A percentile compares a stretch with the other conserved stretches of the same genome.
Evolutionary conservation across 495 filamentous ascomycete genomes (phyloP).

Genomic region (Xylona heveae): DNA sequence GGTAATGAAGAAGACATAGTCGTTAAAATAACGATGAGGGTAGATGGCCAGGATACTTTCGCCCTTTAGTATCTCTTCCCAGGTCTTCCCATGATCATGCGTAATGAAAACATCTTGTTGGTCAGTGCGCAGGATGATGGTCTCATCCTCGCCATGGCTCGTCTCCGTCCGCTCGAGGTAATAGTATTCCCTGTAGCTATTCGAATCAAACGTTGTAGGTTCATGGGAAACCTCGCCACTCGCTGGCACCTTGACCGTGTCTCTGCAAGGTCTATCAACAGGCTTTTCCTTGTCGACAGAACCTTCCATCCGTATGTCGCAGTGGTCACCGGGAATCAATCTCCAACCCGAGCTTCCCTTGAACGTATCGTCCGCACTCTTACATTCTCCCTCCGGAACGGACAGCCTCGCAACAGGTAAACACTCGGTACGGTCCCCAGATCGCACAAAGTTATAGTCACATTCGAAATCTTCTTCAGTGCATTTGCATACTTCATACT

Average conservation of each 20-base stretch:
- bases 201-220: slow-evolving; percentile 32
- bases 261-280: slow-evolving; percentile 32
- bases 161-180: slow-evolving; percentile 67
- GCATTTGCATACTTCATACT: slow-evolving; percentile 56
- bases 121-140: slow-evolving; percentile 57
- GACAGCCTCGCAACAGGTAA: slow-evolving; percentile 28
- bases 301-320: slow-evolving; percentile 34
- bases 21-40: slow-evolving; percentile 57
- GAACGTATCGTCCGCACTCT: slow-evolving; percentile 42
- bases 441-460: slow-evolving; percentile 63
- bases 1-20: slow-evolving; percentile 72
- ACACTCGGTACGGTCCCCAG: slow-evolving; percentile 43
- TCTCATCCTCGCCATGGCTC: slow-evolving; percentile 48
- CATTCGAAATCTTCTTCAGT: slow-evolving; percentile 75
- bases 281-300: slow-evolving; percentile 33
- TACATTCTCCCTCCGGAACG: slow-evolving; percentile 40
- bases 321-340: slow-evolving; percentile 78
- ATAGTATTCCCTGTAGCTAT: slow-evolving; percentile 36
- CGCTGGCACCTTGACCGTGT: slow-evolving; percentile 20
- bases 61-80: slow-evolving; percentile 40
- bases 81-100: slow-evolving; percentile 70
- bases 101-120: slow-evolving; percentile 44
- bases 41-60: slow-evolving; percentile 40
- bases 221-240: slow-evolving; percentile 37
- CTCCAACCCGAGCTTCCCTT: slow-evolving; percentile 76